A percentile compares a stretch with the other conserved stretches of the same genome.
Evolutionary conservation across 495 filamentous ascomycete genomes (phyloP).

Genomic region (Aspergillus saccharolyticus): DNA sequence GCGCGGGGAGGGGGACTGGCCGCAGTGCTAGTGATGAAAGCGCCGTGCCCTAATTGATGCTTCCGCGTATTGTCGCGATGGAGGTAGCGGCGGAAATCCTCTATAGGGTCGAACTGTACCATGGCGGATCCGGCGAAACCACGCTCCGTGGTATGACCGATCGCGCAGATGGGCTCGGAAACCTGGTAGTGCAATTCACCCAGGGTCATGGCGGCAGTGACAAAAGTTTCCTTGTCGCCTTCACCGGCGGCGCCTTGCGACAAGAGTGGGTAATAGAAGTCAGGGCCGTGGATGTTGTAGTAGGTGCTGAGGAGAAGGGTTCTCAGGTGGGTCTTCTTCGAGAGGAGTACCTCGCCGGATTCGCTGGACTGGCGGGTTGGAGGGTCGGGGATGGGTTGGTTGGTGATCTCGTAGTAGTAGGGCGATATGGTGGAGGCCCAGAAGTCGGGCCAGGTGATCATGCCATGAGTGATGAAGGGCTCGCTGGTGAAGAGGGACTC

Average conservation of each 20-base stretch:
- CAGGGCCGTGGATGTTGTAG: constrained; percentile 54
- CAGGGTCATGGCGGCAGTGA: constrained; percentile 42
- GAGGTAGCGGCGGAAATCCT: constrained; percentile 18
- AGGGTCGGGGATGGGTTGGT: constrained; percentile 26
- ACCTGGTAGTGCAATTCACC: constrained; percentile 44
- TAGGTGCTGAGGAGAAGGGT: constrained; percentile 52
- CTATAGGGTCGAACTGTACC: constrained; percentile 39
- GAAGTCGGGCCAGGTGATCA: constrained; percentile 54
- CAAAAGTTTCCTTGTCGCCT: constrained; percentile 57
- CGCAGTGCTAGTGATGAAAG: constrained; percentile 14
- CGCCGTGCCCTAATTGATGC: constrained; percentile 19
- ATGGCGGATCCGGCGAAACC: constrained; percentile 36
- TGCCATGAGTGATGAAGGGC: constrained; percentile 40
- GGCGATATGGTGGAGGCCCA: constrained; percentile 47
- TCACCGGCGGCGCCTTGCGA: constrained; percentile 49
- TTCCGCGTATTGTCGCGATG: constrained; percentile 12
- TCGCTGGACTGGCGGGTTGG: constrained; percentile 39
- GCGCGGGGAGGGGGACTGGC: constrained; percentile 17
- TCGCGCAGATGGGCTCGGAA: constrained; percentile 74
- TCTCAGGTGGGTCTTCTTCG: constrained; percentile 40
- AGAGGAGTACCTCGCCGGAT: constrained; percentile 49
- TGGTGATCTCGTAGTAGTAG: constrained; percentile 45
- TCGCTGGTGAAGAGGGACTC: constrained; percentile 40
- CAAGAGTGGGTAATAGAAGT: constrained; percentile 49
- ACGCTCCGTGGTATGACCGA: constrained; percentile 64